Evolutionary conservation across 164 flowering plant genomes (phyloP), one percentile per base, ranked within the genome.

Genomic region (Magnolia changhungtana): DNA sequence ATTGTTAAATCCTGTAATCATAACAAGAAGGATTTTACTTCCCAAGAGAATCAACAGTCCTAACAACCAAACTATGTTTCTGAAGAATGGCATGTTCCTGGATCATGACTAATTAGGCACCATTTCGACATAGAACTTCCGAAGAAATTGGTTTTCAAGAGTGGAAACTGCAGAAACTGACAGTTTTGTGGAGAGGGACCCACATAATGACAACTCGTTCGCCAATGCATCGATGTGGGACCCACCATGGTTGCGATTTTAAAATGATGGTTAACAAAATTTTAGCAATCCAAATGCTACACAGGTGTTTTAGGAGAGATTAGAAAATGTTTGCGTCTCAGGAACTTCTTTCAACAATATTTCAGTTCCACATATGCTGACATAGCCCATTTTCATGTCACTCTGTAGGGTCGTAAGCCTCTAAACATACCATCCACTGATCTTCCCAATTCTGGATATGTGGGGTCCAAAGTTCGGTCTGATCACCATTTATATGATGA

Each of bases 1-100:
- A 84, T 63, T 63, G 77, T 70, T 29, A 68, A 59, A 75, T 31
- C 20, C 16, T 70, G 85, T 84, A 72, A 87, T 82, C 76, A 72
- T 73, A 50, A 66, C 66, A 80, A 52, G 31, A 7, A 52, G 52
- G 29, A 24, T 20, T 59, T 73, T 50, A 73, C 64, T 31, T 50
- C 23, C 61, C 13, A 23, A 70, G 31, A 74, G 1, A 78, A 64
- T 20, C 21, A 7, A 49, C 7, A 24, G 6, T 23, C 27, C 59
- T 49, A 70, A 51, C 8, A 70, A 71, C 58, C 63, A 63, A 23
- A n/a, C 65, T 13, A 74, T 45, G 23, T 29, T 74, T 37, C n/a
- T 59, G 18, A 1, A 14, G 27, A n/a, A 0, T 2, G 23, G 63
- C 21, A 50, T 59, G 50, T 45, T 59, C 55, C 23, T 37, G 29